A percentile compares a stretch with the other conserved stretches of the same genome.
Evolutionary conservation across 441 rosid genomes (phyloP).

Genomic region (Populus tomentosa): DNA sequence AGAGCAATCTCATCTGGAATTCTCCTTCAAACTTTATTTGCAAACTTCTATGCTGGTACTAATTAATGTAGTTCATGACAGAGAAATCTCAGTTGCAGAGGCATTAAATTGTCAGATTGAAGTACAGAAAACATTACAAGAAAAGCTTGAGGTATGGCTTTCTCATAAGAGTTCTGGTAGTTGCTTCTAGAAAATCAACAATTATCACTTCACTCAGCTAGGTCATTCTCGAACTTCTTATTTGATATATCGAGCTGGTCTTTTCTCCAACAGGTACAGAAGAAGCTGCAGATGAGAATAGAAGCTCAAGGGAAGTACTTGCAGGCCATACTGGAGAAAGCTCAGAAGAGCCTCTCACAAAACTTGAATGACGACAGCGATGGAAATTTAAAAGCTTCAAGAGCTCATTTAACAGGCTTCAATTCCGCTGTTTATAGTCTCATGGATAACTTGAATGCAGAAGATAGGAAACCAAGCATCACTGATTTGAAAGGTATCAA

Average conservation of each 20-base stretch:
- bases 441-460: conserved; percentile 20
- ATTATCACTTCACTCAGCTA: neutral
- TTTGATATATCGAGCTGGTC: neutral
- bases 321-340: conserved; percentile 73
- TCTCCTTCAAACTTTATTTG: neutral
- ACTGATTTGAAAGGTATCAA: conserved; percentile 15
- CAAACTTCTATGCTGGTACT: neutral
- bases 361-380: conserved; percentile 20
- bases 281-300: conserved; percentile 62
- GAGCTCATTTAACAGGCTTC: conserved; percentile 37
- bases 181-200: neutral
- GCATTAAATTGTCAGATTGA: conserved; percentile 48
- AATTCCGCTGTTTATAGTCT: conserved; percentile 40
- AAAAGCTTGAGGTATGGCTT: conserved; percentile 69
- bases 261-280: conserved; percentile 49
- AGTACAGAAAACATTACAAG: conserved; percentile 55
- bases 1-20: neutral
- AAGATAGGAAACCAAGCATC: conserved; percentile 23
- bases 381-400: conserved; percentile 25
- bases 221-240: neutral
- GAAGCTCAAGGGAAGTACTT: conserved; percentile 82
- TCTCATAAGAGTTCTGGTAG: neutral
- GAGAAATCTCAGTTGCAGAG: conserved; percentile 51
- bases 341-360: conserved; percentile 49
- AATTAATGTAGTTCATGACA: conserved; percentile 21